Evolutionary conservation across 169 alveolate species (phyloP).

Genomic region (Eimeria zaria): DNA sequence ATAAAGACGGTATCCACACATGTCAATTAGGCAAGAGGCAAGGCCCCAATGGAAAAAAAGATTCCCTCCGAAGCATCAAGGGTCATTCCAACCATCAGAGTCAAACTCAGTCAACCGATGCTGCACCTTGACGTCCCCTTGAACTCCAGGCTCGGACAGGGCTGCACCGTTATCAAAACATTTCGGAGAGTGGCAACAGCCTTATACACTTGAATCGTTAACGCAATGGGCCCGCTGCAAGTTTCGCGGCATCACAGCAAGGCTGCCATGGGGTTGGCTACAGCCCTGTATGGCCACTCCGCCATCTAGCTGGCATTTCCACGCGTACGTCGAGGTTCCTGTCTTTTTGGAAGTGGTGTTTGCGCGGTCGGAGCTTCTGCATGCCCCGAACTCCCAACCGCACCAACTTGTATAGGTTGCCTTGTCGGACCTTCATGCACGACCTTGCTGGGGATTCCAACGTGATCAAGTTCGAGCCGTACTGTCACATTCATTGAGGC

Average conservation of each 20-base stretch:
- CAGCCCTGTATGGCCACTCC: neutral
- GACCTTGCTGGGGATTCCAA: constrained; percentile 10
- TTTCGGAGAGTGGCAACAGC: neutral
- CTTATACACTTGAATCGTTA: neutral
- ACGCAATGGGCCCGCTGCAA: neutral
- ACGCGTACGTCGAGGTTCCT: constrained; percentile 2
- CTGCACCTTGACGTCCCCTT: neutral
- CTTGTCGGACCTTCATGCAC: neutral
- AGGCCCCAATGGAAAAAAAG: neutral
- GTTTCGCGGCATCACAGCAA: neutral
- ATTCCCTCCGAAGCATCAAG: neutral
- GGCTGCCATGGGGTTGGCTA: neutral
- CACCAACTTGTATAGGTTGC: neutral
- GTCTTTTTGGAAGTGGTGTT: neutral
- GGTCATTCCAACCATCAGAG: no score
- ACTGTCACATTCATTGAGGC: constrained; percentile 85
- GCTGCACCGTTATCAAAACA: neutral
- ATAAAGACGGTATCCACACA: neutral
- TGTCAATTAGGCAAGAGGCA: neutral
- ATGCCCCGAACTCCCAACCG: neutral
- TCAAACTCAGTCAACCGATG: neutral
- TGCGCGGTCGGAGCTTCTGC: constrained; percentile 2
- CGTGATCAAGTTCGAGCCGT: constrained; percentile 76
- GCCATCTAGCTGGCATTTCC: neutral
- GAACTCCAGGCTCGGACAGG: neutral